Conservation (phyloP, 306 rosid genomes). For the Carpinus viminea region DNA sequence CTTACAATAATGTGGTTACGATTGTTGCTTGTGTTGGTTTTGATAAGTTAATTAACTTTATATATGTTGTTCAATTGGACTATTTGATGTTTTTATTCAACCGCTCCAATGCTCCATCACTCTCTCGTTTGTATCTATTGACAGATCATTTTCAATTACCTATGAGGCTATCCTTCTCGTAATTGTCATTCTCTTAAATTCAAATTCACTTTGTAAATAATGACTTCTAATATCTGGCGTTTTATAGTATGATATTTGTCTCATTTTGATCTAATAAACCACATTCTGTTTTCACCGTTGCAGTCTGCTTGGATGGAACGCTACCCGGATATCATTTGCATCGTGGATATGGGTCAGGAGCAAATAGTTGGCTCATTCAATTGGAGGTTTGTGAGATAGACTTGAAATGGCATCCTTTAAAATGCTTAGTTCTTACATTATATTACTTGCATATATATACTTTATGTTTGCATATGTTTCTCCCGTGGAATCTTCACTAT, state of each 20-base stretch:
- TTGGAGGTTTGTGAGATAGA: constrained; percentile 72
- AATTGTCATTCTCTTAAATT: not conserved
- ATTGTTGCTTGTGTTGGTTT: not conserved
- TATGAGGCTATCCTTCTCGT: not conserved
- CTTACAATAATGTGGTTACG: not conserved
- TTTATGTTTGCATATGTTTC: not conserved
- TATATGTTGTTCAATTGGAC: not conserved
- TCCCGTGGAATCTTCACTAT: not conserved
- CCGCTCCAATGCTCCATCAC: not conserved
- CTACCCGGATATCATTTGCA: constrained; percentile 89
- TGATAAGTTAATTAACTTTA: not conserved
- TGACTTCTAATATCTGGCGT: constrained; percentile 9
- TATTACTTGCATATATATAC: not conserved
- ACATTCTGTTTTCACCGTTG: constrained; percentile 16
- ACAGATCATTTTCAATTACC: not conserved
- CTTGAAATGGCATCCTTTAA: not conserved
- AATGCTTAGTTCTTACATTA: constrained; percentile 4
- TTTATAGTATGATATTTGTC: not conserved
- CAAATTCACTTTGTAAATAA: not conserved
- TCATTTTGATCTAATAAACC: constrained; percentile 19
- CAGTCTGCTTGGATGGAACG: constrained; percentile 97
- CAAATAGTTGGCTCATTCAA: constrained; percentile 85
- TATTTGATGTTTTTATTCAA: not conserved
- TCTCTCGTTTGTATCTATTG: not conserved
- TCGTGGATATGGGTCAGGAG: constrained; percentile 85